Evolutionary conservation across 805 yeast species (phyloP).

Genomic region (Blastobotrys attinorum): DNA sequence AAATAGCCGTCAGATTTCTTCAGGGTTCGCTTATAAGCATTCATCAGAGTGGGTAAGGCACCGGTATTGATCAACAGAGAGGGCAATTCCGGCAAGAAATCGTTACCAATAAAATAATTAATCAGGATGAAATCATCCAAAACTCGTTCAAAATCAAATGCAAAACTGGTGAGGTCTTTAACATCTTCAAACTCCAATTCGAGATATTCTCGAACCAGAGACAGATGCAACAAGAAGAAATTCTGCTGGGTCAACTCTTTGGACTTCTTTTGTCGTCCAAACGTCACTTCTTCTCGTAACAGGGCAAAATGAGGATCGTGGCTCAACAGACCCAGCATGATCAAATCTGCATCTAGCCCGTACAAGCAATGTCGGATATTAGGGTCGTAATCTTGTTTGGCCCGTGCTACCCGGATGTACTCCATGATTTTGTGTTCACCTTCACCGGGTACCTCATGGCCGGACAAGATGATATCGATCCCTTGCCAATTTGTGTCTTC

Average conservation of each 20-base stretch:
- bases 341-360: constrained; percentile 93
- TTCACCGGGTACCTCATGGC: constrained; percentile 97
- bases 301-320: constrained; percentile 96
- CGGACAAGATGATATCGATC: constrained; percentile 69
- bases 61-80: constrained; percentile 90
- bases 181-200: constrained; percentile 76
- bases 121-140: constrained; percentile 89
- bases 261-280: constrained; percentile 47
- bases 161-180: constrained; percentile 52
- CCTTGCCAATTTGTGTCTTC: constrained; percentile 83
- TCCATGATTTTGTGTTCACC: constrained; percentile 98
- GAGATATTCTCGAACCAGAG: constrained; percentile 83
- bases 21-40: constrained; percentile 78
- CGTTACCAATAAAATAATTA: constrained; percentile 94
- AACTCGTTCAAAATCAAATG: constrained; percentile 76
- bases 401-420: constrained; percentile 69
- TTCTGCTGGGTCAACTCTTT: constrained; percentile 63
- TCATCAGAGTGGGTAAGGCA: constrained; percentile 87
- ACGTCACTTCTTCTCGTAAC: constrained; percentile 89
- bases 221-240: constrained; percentile 75
- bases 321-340: constrained; percentile 82
- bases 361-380: constrained; percentile 89
- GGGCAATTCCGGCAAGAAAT: constrained; percentile 94
- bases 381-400: constrained; percentile 65
- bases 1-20: constrained; percentile 72